Base-by-base conservation (phyloP, 2,329 filamentous ascomycete genomes). In the Colletotrichum agaves region DNA sequence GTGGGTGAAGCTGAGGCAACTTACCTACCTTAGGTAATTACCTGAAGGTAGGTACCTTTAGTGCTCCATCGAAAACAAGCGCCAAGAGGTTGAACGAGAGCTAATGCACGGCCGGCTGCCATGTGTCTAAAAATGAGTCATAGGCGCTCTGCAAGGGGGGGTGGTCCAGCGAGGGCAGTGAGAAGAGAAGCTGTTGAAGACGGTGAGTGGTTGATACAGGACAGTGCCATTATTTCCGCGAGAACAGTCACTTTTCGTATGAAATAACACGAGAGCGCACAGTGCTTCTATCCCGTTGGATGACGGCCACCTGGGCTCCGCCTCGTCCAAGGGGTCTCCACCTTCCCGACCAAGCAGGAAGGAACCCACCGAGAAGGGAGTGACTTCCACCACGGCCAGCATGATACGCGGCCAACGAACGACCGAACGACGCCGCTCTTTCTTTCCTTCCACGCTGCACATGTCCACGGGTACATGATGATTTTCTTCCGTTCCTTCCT, bases 81-180 rank as follows among this genome's bases (percentile, higher is more conserved):
- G 61, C 64, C 55, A 64, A 35, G 39, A 19, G 23, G 35, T 35
- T 12, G 19, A 41, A 49, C 15, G 12, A 23, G 37, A 59, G 66
- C 66, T 69, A 70, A 62, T 53, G 55, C 62, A 63, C 27, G 15
- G 35, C 49, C 37, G 33, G 57, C 21, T 71, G 71, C 75, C 72
- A 75, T 74, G 73, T 76, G 74, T 76, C 75, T 74, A 73, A 73
- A 73, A 72, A 71, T 77, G 74, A 77, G 72, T 77, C 75, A 76
- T 73, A 75, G 69, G 71, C 72, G 74, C 72, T 69, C 19, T 57
- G 57, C 66, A 67, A 46, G 66, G 58, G 60, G 52, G 31, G 17
- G 41, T 21, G n/a, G n/a, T n/a, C n/a, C n/a, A n/a, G n/a, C n/a
- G 21, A 49, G 19, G 46, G 27, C 46, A 23, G 57, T 43, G 58